phyloP scores from a whole-genome alignment of 2,329 filamentous ascomycete species.

The Xylariaceae sp. region DNA sequence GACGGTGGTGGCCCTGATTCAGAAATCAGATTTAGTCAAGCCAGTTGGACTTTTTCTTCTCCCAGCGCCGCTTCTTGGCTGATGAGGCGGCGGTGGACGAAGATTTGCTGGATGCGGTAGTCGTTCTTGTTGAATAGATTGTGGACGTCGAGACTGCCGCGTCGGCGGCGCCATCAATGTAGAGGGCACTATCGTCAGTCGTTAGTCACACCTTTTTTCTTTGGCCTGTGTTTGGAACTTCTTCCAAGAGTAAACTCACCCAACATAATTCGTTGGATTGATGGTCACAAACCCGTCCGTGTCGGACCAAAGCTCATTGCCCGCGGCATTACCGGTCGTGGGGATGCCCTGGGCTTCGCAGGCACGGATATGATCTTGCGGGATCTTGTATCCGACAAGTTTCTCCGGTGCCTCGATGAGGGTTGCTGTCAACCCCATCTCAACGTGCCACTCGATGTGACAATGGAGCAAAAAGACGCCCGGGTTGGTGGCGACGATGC shows the following conservation, averaged over 20 bases:
- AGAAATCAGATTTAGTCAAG: neutral
- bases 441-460: conserved; percentile 58
- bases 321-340: conserved; percentile 60
- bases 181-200: conserved; percentile 8
- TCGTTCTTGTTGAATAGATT: neutral
- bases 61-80: neutral
- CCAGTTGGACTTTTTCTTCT: neutral
- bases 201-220: neutral
- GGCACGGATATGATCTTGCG: conserved; percentile 49
- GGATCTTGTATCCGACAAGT: conserved; percentile 51
- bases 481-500: conserved; percentile 48
- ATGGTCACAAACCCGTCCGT: conserved; percentile 29
- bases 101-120: neutral
- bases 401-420: conserved; percentile 54
- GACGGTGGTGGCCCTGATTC: neutral
- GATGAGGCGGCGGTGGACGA: neutral
- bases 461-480: conserved; percentile 54
- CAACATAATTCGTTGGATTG: conserved; percentile 26
- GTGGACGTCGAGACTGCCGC: neutral
- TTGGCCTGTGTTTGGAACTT: neutral
- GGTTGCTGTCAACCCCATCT: conserved; percentile 51
- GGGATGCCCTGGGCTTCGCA: conserved; percentile 44
- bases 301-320: conserved; percentile 32
- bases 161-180: neutral
- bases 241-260: conserved; percentile 20